Evolutionary conservation across 768 basidiomycete genomes (phyloP), one percentile per base, ranked within the genome.

Genomic region (Collybia mongolica): DNA sequence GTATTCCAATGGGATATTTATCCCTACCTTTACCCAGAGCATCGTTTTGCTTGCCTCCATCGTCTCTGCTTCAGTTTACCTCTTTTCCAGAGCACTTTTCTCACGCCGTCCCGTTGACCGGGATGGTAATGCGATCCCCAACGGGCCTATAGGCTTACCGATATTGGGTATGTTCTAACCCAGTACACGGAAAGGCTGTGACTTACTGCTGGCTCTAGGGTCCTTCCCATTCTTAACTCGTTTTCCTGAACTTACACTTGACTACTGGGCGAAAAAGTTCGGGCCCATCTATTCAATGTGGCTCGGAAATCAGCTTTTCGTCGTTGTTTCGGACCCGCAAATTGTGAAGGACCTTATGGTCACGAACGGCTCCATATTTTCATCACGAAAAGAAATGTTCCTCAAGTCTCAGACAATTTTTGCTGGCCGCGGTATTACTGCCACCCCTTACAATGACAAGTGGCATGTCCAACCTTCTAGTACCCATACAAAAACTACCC

Each of bases 291-390:
- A 71, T 53, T 77, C 76, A 6, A 51, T 79, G 45, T 73, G 68
- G 67, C 65, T 79, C 18, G 77, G 77, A 15, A 70, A 74, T 51
- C 76, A 76, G 52, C 71, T 76, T 17, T 74, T 77, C 54, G 67
- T 79, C 43, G 61, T 76, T 36, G 50, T 79, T 28, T 76, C 75
- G 4, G 74, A 76, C 53, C 68, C 75, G 5, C 61, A 64, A 19
- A 66, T 77, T 9, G 75, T 68, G 0, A 71, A 71, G 43, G 76
- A 77, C 48, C 63, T 79, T 23, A 59, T 77, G 56, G 70, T 77
- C 19, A 69, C 68, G 19, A 74, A 76, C 40, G 73, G 76, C 39
- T 61, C 73, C 9, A 64, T 72, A 14, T 79, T 77, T 53, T 77
- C 76, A 15, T 72, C 72, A 9, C 62, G 77, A n/a, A 76, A 75